Evolutionary conservation across 768 basidiomycete species (phyloP), one percentile per base, ranked within the genome.

Genomic region (Russula ochroleuca): DNA sequence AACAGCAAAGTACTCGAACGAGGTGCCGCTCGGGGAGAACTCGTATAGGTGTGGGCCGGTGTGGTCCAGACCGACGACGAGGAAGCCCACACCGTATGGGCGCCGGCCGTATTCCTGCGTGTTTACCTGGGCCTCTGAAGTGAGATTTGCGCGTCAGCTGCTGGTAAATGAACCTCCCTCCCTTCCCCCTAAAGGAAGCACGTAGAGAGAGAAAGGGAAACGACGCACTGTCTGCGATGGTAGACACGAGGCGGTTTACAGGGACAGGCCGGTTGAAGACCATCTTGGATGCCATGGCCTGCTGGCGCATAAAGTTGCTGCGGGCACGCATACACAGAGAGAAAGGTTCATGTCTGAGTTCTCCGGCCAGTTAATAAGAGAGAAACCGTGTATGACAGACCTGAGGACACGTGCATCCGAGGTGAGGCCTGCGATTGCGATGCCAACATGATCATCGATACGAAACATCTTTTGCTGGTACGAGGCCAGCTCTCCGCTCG

Each of bases 391-490:
- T 2, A 15, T 21, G 50, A 75, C 81, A 64, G 68, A 94, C 95
- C 93, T 96, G 70, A 99, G 76, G 2, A 98, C 97, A 74, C 97
- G 90, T 49, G 97, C 97, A 79, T 99, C 97, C 51, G 92, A 94
- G 10, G 97, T 99, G 66, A 99, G 79, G n/a, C 97, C 97, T 56
- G 97, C 97, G 73, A 99, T 98, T 54, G 95, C 96, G 71, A 99
- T 94, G n/a, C 97, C 97, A 69, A 97, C 87, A 78, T 99, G 97
- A 75, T 98, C 94, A 73, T 99, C 97, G 86, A 99, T 96, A 72
- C 94, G 84, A 76, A 96, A 97, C 88, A 98, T 91, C 83, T 99
- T 98, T 79, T 98, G 95, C 74, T 99, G 97, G 81, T 98, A 98
- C n/a, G 92, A 93, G 17, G 97, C 95, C 57, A 99, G 83, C 75